Evolutionary conservation across 176 grass and related monocot genomes (phyloP).

Genomic region (Carex myosuroides): DNA sequence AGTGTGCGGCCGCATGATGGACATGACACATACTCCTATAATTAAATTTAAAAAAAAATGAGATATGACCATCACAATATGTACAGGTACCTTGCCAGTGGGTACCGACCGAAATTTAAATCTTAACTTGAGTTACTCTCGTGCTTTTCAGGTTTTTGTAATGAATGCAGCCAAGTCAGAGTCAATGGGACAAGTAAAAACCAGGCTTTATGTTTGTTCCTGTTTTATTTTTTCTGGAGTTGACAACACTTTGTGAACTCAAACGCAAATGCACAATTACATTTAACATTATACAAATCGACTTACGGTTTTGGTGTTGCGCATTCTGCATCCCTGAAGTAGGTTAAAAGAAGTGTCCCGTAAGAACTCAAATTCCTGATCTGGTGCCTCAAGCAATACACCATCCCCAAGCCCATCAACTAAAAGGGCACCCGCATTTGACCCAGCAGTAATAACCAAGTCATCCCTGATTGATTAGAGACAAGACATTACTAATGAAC

Average conservation of each 20-base stretch:
- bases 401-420: no score
- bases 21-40: conserved; percentile 92
- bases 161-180: background rate
- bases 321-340: no score
- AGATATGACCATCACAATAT: background rate
- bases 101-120: background rate
- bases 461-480: conserved; percentile 56
- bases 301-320: no score
- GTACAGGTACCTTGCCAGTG: background rate
- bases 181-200: background rate
- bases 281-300: no score
- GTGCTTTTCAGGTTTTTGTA: background rate
- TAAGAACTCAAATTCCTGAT: no score
- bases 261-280: no score
- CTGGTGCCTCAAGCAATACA: no score
- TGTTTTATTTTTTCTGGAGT: no score
- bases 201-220: no score
- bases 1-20: conserved; percentile 90
- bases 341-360: no score
- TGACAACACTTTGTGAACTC: no score
- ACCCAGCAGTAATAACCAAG: conserved; percentile 83
- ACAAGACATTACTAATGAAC: background rate
- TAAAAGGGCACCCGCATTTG: no score
- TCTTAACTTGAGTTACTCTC: background rate
- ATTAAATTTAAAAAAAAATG: background rate